Percentiles rank a stretch among this genome's conserved stretches.
Evolutionary conservation across 306 rosid species (phyloP).

Genomic region (Lagenaria siceraria): DNA sequence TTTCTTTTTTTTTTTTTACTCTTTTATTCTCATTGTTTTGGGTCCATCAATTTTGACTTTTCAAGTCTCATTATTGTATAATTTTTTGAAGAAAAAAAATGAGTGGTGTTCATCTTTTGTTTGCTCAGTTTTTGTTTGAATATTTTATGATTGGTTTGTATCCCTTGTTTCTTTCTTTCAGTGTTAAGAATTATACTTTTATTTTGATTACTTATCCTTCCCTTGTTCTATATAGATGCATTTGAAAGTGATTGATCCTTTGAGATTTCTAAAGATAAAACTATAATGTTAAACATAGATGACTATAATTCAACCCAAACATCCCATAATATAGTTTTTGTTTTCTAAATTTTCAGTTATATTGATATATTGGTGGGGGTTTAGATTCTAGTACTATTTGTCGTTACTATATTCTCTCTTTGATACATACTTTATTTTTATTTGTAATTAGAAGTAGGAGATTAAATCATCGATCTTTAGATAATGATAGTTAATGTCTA

Average conservation of each 20-base stretch:
- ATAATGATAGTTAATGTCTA: too few species aligned
- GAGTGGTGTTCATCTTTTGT: background rate
- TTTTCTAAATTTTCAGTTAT: too few species aligned
- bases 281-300: too few species aligned
- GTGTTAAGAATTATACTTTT: background rate
- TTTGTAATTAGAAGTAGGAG: too few species aligned
- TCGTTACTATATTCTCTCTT: background rate
- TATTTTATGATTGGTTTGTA: background rate
- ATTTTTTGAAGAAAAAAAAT: background rate
- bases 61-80: too few species aligned
- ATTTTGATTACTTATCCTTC: background rate
- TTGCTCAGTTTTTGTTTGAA: background rate
- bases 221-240: background rate
- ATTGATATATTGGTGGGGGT: background rate
- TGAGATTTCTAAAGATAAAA: background rate
- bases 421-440: too few species aligned
- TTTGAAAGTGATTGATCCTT: background rate
- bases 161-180: background rate
- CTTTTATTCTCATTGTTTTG: background rate
- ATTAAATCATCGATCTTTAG: too few species aligned
- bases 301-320: fast-evolving
- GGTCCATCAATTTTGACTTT: background rate
- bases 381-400: background rate
- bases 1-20: background rate
- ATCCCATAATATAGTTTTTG: too few species aligned